These are phyloP conservation scores for Eucalyptus rudis DNA, from an alignment of 345 rosid genomes.

Conservation along the genomic window DNA sequence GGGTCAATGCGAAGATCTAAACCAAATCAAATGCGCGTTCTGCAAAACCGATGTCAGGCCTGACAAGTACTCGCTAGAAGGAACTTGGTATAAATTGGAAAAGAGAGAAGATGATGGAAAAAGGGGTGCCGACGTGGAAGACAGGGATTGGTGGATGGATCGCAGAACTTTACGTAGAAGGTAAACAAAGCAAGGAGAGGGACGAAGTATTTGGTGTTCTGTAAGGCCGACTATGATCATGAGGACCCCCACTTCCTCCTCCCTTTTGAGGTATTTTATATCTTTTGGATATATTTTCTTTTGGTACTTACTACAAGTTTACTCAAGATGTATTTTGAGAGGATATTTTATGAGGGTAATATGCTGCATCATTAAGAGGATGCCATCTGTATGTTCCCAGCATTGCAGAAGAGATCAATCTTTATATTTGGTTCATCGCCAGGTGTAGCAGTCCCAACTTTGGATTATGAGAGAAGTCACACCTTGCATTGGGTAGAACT, in stretches of 20 bases:
- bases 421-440: background rate
- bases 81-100: background rate
- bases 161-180: slow-evolving; percentile 68
- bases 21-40: slow-evolving; percentile 2
- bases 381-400: background rate
- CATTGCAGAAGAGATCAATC: background rate
- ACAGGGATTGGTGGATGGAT: slow-evolving; percentile 10
- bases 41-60: background rate
- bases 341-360: background rate
- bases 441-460: background rate
- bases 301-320: background rate
- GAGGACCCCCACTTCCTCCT: slow-evolving; percentile 2
- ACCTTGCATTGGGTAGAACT: background rate
- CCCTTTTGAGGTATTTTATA: background rate
- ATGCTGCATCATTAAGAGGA: background rate
- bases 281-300: no score
- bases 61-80: slow-evolving; percentile 37
- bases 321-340: background rate
- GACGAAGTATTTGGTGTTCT: background rate
- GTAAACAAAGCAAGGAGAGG: slow-evolving; percentile 47
- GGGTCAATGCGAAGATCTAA: background rate
- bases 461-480: background rate
- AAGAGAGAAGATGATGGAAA: background rate
- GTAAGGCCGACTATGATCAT: background rate
- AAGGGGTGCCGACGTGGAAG: background rate